Evolutionary conservation across 2,329 filamentous ascomycete genomes (phyloP), one percentile per base, ranked within the genome.

Genomic region (Aureobasidium sp.): DNA sequence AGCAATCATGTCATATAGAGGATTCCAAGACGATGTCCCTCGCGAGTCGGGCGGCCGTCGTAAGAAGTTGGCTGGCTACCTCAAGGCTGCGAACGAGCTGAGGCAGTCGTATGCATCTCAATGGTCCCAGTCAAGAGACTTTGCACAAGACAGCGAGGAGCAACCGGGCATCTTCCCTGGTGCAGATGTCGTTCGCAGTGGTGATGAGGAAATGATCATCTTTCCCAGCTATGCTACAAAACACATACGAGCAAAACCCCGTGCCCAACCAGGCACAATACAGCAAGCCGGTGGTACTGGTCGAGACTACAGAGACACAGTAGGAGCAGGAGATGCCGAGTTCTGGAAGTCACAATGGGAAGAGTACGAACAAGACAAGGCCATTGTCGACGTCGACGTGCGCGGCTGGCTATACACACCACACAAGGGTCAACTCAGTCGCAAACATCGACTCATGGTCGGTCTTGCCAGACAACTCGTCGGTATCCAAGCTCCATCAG

Each of bases 321-420:
- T 76, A 66, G 73, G 75, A 1, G 77, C 82, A 36, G 81, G 79
- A 48, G 86, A 91, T 66, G 82, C 85, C 48, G 86, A 91, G 43
- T 92, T 88, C 72, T 93, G 89, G 87, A 84, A 82, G 46, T 79
- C 84, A 61, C 86, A 93, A 70, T 96, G 90, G 89, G 85, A 92
- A 63, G 83, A 83, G 64, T 83, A 87, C 59, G 89, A 96, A 72
- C 87, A 93, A 64, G 87, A 92, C 69, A 89, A 88, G 72, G 91
- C 92, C 0, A 80, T 97, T 4, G 89, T 97, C 1, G 93, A 97
- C 71, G 90, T 97, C 6, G 93, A 99, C 72, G 90, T 99, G 27
- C 84, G 93, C 67, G 94, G 94, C 15, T 99, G 95, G 94, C 84
- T 97, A 57, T 99, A 96, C 74, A 85, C 86, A 43, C 93, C 93